Base-by-base conservation (phyloP, 2,329 filamentous ascomycete species). In the Akanthomyces dipterigenus region DNA sequence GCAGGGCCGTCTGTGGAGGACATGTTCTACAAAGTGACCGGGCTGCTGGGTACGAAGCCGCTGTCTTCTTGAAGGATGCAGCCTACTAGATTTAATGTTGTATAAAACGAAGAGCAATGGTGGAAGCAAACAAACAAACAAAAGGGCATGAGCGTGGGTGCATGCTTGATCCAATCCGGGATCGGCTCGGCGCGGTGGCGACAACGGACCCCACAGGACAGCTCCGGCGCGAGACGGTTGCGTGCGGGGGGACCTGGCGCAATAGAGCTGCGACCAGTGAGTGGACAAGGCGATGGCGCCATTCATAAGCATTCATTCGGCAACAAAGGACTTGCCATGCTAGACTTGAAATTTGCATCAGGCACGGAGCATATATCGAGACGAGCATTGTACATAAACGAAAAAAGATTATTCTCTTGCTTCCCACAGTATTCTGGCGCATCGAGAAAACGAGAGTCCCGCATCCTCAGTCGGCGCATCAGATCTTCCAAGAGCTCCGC, bases 21-120 rank as follows among this genome's bases (percentile, higher is more conserved):
- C 64, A 82, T 91, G 76, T 92, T 93, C 70, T 86, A 88, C 72
- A 84, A 86, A 72, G 86, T 93, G 43, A 82, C 88, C 14, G 83
- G 69, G 51, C 67, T 76, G 11, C 85, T 89, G 70, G 81, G 83
- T 1, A 77, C 82, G 63, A 87, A 84, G 71, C 80, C 83, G 16
- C 66, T 78, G 48, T 68, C 70, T 11, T 62, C 68, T 24, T 66
- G 64, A 61, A 60, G 11, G 28, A n/a, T n/a, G 28, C 11, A 24
- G 2, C 3, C 46, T 24, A 18, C 26, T 20, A 18, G 34, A 49
- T n/a, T 26, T 40, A 26, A 38, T 34, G 12, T 26, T 60, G 57
- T 60, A 60, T 42, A 45, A 53, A 60, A 22, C 5, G 22, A 55
- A 28, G 18, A 38, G n/a, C 18, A 11, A 40, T 8, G 31, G n/a